Evolutionary conservation across 495 filamentous ascomycete species (phyloP).

Genomic region (Tuber calosporum): DNA sequence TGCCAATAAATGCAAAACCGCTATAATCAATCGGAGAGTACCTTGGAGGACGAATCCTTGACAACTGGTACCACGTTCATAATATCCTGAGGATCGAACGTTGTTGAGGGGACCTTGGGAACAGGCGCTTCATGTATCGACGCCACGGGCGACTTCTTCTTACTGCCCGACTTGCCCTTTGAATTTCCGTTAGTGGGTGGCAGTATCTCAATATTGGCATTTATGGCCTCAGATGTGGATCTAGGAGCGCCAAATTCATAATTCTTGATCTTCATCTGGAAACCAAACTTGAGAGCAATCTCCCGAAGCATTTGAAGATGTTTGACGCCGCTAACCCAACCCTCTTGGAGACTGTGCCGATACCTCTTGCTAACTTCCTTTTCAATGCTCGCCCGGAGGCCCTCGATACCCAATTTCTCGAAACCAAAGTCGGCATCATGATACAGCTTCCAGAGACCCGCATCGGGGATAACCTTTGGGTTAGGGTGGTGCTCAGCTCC

Average conservation of each 20-base stretch:
- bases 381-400: slow-evolving; percentile 62
- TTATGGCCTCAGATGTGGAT: slow-evolving; percentile 41
- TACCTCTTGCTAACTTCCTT: slow-evolving; percentile 65
- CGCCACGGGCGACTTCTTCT: slow-evolving; percentile 64
- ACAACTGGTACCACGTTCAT: slow-evolving; percentile 85
- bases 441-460: slow-evolving; percentile 64
- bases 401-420: slow-evolving; percentile 64
- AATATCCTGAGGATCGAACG: slow-evolving; percentile 78
- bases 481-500: slow-evolving; percentile 67
- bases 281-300: slow-evolving; percentile 77
- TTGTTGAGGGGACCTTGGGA: slow-evolving; percentile 49
- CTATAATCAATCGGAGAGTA: neutral
- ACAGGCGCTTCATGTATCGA: slow-evolving; percentile 42
- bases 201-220: slow-evolving; percentile 36
- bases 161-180: slow-evolving; percentile 52
- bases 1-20: neutral
- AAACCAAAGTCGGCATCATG: slow-evolving; percentile 77
- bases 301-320: slow-evolving; percentile 83
- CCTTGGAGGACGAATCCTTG: slow-evolving; percentile 68
- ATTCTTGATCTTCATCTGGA: slow-evolving; percentile 77
- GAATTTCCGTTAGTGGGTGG: slow-evolving; percentile 43
- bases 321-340: slow-evolving; percentile 59
- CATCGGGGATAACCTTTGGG: slow-evolving; percentile 70
- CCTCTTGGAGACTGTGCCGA: slow-evolving; percentile 61
- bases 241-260: slow-evolving; percentile 59